Base-by-base conservation (phyloP, 225 moss, liverwort and hornwort species). In the Polytrichum commune region DNA sequence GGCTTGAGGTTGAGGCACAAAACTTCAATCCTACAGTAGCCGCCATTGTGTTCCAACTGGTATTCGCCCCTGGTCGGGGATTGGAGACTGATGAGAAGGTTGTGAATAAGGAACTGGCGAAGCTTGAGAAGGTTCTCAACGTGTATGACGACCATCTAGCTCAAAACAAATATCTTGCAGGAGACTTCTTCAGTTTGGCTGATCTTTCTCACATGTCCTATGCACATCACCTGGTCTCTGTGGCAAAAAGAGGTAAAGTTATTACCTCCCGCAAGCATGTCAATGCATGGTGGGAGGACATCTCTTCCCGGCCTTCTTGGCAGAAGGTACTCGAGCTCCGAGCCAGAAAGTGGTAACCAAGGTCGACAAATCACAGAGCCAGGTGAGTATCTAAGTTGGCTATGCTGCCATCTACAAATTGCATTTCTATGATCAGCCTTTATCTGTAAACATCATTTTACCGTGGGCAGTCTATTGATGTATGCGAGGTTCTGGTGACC, bases 101-200 rank as follows among this genome's bases (percentile, higher is more conserved):
- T 1, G 62, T 62, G 22, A 27, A 20, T 3, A 23, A 32, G 18
- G 4, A 62, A 18, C n/a, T 55, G 23, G 38, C n/a, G 26, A 62
- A 61, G 71, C 71, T 71, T 6, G 46, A 55, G 18, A 70, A 74
- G 32, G 82, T 83, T 29, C 60, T 83, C 61, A 79, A 79, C 46
- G 71, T 82, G n/a, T 82, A 82, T 66, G 82, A 82, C 54, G 73
- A 56, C 60, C 74, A 77, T 16, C 29, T 83, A 26, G 61, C 71
- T 18, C 62, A 75, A 38, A 78, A 27, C 67, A 78, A 83, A 64
- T 83, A 78, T 38, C 67, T 82, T 67, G 78, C 82, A 16, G 82
- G 82, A 33, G 72, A 83, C 46, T 78, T 75, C 72, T 83, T 78
- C 82, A 83, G 75, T 68, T 38, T 83, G 55, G 82, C 82, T 2